Conservation (phyloP, 805 yeast genomes). For the Metschnikowia kofuensis region DNA sequence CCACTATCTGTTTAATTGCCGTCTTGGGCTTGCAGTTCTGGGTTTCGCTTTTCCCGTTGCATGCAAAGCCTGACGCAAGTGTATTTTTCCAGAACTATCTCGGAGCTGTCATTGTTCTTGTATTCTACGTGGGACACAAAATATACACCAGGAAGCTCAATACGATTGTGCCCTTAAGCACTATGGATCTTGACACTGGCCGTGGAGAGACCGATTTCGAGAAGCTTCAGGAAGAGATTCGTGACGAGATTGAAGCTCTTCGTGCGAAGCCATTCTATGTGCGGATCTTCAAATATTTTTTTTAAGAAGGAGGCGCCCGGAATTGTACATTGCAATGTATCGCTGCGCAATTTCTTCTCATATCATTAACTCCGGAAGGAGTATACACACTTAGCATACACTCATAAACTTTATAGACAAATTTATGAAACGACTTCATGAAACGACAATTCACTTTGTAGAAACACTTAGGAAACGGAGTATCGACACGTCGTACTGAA, state of each 20-base stretch:
- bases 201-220: conserved; percentile 25
- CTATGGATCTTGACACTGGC: conserved; percentile 27
- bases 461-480: too few relatives aligned
- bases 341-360: background rate
- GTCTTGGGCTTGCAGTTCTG: conserved; percentile 27
- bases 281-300: conserved; percentile 17
- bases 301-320: conserved; percentile 1
- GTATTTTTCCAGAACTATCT: conserved; percentile 26
- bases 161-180: conserved; percentile 18
- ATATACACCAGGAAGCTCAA: conserved; percentile 20
- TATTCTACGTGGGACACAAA: conserved; percentile 25
- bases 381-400: background rate
- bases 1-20: conserved; percentile 21
- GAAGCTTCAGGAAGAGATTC: conserved; percentile 20
- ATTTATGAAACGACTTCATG: background rate
- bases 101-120: conserved; percentile 23
- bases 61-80: conserved; percentile 17
- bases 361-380: background rate
- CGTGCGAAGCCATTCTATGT: conserved; percentile 14
- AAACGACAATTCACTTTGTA: too few relatives aligned
- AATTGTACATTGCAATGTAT: background rate
- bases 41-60: conserved; percentile 28
- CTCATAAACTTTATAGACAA: background rate
- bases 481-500: too few relatives aligned
- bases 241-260: conserved; percentile 18